These are phyloP conservation scores for Mycena sp. DNA, from an alignment of 1,284 basidiomycete genomes.

Conservation along the genomic window DNA sequence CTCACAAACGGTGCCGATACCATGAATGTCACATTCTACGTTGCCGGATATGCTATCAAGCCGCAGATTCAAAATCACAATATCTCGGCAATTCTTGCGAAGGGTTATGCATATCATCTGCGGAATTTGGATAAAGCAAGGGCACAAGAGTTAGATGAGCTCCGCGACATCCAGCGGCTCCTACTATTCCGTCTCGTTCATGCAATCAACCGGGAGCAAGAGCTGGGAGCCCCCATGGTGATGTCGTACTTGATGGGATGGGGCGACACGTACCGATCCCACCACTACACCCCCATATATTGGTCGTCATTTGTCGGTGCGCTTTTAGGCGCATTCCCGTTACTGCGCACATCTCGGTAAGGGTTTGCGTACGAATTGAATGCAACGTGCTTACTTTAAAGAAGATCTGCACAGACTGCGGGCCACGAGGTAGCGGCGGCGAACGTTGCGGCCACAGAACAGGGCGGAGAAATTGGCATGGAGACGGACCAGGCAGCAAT, in stretches of 20 bases:
- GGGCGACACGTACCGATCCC: constrained; percentile 36
- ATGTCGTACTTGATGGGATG: constrained; percentile 46
- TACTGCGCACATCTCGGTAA: no score
- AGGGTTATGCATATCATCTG: constrained; percentile 38
- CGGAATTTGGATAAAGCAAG: constrained; percentile 9
- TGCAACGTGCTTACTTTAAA: no score
- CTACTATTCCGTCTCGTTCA: constrained; percentile 38
- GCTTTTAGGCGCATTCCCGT: constrained; percentile 30
- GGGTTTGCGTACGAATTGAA: no score
- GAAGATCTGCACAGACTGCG: no score
- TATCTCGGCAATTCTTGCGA: constrained; percentile 43
- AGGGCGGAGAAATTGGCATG: no score
- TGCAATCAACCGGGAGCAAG: constrained; percentile 42
- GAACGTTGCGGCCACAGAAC: no score
- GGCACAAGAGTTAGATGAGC: not conserved
- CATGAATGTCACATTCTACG: constrained; percentile 37
- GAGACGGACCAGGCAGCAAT: no score
- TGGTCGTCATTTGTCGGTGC: constrained; percentile 26
- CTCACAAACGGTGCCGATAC: constrained; percentile 44
- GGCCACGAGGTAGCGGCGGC: no score
- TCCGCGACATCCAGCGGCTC: constrained; percentile 32
- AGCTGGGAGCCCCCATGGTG: constrained; percentile 42
- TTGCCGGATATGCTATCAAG: constrained; percentile 40
- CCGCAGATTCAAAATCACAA: constrained; percentile 40
- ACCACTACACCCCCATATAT: constrained; percentile 5